Percentiles rank a stretch among this genome's conserved stretches.
Conservation (phyloP, 2,329 filamentous ascomycete species). For the Plectosphaerella plurivora region DNA sequence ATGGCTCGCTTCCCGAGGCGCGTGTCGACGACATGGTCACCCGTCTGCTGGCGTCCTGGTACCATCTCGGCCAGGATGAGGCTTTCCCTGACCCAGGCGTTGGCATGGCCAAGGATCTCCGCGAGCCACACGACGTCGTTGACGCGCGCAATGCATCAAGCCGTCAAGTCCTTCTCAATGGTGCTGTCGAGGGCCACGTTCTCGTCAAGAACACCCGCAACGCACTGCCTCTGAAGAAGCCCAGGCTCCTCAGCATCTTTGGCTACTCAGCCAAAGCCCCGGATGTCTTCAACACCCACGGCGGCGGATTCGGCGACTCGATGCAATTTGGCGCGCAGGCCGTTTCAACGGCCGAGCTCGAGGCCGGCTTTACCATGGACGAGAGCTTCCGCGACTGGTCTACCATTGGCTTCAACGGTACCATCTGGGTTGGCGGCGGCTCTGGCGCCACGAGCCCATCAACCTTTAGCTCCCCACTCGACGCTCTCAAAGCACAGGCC, state of each 20-base stretch:
- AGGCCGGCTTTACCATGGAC: slow-evolving; percentile 1
- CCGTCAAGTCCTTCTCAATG: slow-evolving; percentile 38
- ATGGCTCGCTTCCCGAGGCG: slow-evolving; percentile 68
- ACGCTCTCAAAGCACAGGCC: slow-evolving; percentile 47
- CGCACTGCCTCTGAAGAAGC: slow-evolving; percentile 57
- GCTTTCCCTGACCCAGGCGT: slow-evolving; percentile 39
- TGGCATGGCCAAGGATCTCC: slow-evolving; percentile 57
- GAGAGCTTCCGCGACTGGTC: slow-evolving; percentile 1
- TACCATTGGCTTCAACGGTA: slow-evolving; percentile 2
- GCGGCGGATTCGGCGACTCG: slow-evolving; percentile 3
- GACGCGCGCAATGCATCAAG: slow-evolving; percentile 46
- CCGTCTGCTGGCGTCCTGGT: slow-evolving; percentile 58
- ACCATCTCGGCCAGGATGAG: slow-evolving; percentile 48
- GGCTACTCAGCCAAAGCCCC: slow-evolving; percentile 58
- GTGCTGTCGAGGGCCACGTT: slow-evolving; percentile 55
- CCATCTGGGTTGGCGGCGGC: slow-evolving; percentile 2
- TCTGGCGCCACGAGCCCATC: slow-evolving; percentile 31
- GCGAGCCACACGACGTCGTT: slow-evolving; percentile 34
- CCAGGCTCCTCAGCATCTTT: slow-evolving; percentile 52
- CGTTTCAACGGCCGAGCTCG: slow-evolving; percentile 17
- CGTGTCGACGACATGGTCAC: slow-evolving; percentile 78
- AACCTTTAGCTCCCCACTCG: slow-evolving; percentile 46
- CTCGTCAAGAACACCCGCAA: slow-evolving; percentile 69
- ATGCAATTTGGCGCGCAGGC: slow-evolving; percentile 1
- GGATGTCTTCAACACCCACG: slow-evolving; percentile 42